Percentiles rank a stretch among this genome's conserved stretches.
phyloP scores from a whole-genome alignment of 1,139 yeast species.

The Sugiyamaella sp. region DNA sequence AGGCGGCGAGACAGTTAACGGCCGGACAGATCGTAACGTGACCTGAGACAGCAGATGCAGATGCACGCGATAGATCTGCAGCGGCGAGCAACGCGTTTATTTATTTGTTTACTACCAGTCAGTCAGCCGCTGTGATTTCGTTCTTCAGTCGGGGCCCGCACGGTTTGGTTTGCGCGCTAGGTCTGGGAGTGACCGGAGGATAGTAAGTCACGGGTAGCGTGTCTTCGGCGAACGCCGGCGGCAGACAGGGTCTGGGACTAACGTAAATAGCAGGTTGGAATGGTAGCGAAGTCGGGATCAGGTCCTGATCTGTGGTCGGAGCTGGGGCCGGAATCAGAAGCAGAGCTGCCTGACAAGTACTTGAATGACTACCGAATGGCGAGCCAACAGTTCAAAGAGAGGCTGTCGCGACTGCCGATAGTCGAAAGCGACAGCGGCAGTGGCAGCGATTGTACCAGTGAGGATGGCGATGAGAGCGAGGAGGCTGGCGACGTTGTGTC shows the following conservation, averaged over 20 bases:
- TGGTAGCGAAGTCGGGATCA: constrained; percentile 13
- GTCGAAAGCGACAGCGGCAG: background rate
- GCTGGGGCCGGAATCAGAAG: constrained; percentile 13
- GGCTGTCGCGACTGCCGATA: background rate
- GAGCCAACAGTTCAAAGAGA: background rate
- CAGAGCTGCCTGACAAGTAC: constrained; percentile 12
- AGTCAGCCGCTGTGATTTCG: background rate
- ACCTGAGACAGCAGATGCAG: background rate
- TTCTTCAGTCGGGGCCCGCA: background rate
- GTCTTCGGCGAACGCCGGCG: no score
- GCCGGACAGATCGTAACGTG: no score
- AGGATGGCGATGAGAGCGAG: background rate
- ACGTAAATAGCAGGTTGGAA: background rate
- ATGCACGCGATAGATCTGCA: constrained; percentile 12
- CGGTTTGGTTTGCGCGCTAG: no score
- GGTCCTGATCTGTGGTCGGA: constrained; percentile 15
- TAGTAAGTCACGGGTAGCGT: background rate
- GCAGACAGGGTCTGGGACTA: background rate
- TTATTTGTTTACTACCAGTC: constrained; percentile 8
- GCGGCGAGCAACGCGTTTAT: constrained; percentile 12
- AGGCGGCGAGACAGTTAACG: no score
- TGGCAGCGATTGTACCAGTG: background rate
- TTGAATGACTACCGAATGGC: background rate
- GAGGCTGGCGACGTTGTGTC: background rate
- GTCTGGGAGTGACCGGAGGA: background rate